Base-by-base conservation (phyloP, 345 rosid genomes). In the Syzygium jambos region DNA sequence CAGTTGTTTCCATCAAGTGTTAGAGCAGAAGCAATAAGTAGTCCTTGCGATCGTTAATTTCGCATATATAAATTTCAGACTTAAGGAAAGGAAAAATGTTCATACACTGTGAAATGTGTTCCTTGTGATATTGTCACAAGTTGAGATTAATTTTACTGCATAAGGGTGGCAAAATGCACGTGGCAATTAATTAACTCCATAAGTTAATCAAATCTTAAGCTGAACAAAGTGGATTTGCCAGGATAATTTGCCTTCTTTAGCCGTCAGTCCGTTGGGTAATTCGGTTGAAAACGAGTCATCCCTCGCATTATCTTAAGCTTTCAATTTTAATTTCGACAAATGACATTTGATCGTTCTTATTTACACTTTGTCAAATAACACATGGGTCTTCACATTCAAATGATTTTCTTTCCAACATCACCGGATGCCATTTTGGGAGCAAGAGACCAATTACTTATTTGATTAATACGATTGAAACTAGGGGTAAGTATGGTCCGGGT, bases 391-490 rank as follows among this genome's bases (percentile, higher is more conserved):
- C 82, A 38, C 82, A 38, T 21, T 87, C 89, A 25, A 92, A 89
- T 55, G 86, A 86, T 89, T 95, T 91, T 57, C 92, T 57, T 5
- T 89, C 88, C 54, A 91, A 88, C 56, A 89, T 78, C 55, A 53
- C 86, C 85, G 85, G 51, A 5, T 73, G 80, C 25, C 80, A 73
- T 34, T 73, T 73, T 73, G 49, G 80, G 25, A 3, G 49, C 85
- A 23, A 80, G 77, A 78, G 55, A 22, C 29, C 87, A 5, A 82
- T 82, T 65, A 65, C 16, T 29, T 29, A 65, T 68, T 68, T 38
- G 25, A 68, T 34, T 34, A 68, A 34, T 34, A 68, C 25, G 25
- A 10, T 43, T 38, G 78, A 14, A 46, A 83, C 22, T 46, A 51
- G 51, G 52, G 43, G 43, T 41, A 6, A 43, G 46, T 43, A 43